A percentile compares a stretch with the other conserved stretches of the same genome.
phyloP scores from a whole-genome alignment of 495 filamentous ascomycete genomes.

The Penicillium bovifimosum region DNA sequence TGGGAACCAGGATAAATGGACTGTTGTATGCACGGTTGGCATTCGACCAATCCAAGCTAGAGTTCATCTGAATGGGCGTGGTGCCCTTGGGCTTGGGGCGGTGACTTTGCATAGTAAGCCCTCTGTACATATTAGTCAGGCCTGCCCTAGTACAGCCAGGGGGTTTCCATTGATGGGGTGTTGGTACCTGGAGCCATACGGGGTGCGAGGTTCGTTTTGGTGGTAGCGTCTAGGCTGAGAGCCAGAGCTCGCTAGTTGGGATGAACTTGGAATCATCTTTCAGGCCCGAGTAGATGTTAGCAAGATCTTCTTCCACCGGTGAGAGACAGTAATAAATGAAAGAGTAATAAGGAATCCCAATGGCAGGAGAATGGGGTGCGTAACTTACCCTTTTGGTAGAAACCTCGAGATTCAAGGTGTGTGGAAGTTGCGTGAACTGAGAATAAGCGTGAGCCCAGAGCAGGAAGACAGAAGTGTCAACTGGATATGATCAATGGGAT shows the following conservation, averaged over 20 bases:
- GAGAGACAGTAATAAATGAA: not conserved
- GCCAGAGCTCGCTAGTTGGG: slow-evolving; percentile 27
- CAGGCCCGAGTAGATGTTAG: too few relatives aligned
- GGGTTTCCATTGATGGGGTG: slow-evolving; percentile 4
- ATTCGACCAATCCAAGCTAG: slow-evolving; percentile 27
- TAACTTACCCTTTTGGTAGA: too few relatives aligned
- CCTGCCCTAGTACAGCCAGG: slow-evolving; percentile 14
- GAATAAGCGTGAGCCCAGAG: too few relatives aligned
- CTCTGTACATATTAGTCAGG: slow-evolving; percentile 19
- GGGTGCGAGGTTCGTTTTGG: slow-evolving; percentile 22
- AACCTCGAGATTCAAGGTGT: too few relatives aligned
- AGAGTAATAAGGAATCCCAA: too few relatives aligned
- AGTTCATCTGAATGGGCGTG: slow-evolving; percentile 21
- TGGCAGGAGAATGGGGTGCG: too few relatives aligned
- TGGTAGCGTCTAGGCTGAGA: slow-evolving; percentile 24
- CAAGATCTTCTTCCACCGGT: not conserved
- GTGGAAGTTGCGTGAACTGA: too few relatives aligned
- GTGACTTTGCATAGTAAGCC: slow-evolving; percentile 23
- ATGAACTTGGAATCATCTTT: too few relatives aligned
- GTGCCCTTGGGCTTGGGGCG: slow-evolving; percentile 24
- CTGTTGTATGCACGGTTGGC: slow-evolving; percentile 26
- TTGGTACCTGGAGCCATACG: slow-evolving; percentile 24
- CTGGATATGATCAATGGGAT: too few relatives aligned
- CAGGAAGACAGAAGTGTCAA: too few relatives aligned
- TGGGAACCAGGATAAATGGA: slow-evolving; percentile 29